Evolutionary conservation across 345 rosid species (phyloP).

Genomic region (Raphanus sativus): DNA sequence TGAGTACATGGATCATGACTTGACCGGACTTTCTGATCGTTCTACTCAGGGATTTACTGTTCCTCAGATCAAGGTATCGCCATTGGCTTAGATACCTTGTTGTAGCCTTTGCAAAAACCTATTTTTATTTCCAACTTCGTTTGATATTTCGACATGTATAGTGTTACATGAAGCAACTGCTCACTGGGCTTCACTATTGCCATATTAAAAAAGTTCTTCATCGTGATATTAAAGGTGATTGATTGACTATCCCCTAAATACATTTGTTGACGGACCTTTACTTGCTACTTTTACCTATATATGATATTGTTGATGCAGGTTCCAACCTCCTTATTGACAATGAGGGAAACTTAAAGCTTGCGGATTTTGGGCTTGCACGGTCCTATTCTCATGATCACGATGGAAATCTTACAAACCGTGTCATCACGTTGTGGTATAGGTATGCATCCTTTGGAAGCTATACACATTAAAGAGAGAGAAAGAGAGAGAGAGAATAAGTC

Average conservation of each 20-base stretch:
- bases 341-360: neutral
- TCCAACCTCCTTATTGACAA: neutral
- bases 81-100: neutral
- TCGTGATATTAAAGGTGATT: constrained; percentile 81
- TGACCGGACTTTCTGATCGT: neutral
- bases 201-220: constrained; percentile 49
- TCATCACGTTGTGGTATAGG: neutral
- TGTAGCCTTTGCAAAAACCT: neutral
- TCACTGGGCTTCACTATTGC: constrained; percentile 83
- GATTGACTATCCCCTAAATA: neutral
- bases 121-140: neutral
- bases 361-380: neutral
- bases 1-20: neutral
- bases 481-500: neutral
- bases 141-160: constrained; percentile 7
- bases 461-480: neutral
- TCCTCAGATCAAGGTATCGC: neutral
- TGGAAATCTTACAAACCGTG: neutral
- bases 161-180: constrained; percentile 93
- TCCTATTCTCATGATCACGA: neutral
- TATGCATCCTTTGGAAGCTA: neutral
- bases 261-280: neutral
- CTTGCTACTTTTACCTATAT: neutral
- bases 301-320: neutral
- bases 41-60: neutral